Evolutionary conservation across 2,329 filamentous ascomycete genomes (phyloP), one percentile per base, ranked within the genome.

Genomic region (Scedosporium dehoogii): DNA sequence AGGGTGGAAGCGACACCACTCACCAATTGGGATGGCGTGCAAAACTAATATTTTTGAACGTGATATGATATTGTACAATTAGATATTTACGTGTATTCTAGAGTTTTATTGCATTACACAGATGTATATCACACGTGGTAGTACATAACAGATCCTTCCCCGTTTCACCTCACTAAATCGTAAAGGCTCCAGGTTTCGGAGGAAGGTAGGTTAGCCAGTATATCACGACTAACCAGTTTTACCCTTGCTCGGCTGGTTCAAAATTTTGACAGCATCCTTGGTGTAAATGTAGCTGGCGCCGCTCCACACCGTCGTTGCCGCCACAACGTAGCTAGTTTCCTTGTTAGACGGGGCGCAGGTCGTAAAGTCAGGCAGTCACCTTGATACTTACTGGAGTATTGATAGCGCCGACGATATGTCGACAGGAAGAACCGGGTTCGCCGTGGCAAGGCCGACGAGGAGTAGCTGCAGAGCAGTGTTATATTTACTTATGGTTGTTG

Each of bases 381-480:
- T 10, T 14, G 33, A 1, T n/a, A 56, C 85, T 81, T 71, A 89
- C 87, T 86, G 89, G 79, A 84, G 80, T 57, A 77, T 81, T 3
- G 78, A 81, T 74, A 89, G 82, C 57, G 83, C 72, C 51, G 77
- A 70, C 62, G 79, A 72, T 69, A 86, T 66, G 73, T 87, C 79
- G 61, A 79, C 73, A n/a, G 84, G 77, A 25, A 96, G 68, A 12
- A 97, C 81, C 0, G 92, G 93, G 51, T 92, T 82, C 1, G 90
- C 86, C 58, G 93, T 91, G 2, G 92, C 92, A 10, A 88, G 83
- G 18, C 92, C 93, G 69, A 99, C 89, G 12, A 99, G 82, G 4
- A 87, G 85, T 21, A 99, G 79, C 73, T 99, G 94, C 68, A 97
- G 76, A 53, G 96, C 92, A 0, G 94, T 99, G 75, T 99, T 99